Percentiles rank a stretch among this genome's conserved stretches.
These are phyloP conservation scores for Candida vaughaniae DNA, from an alignment of 805 yeast species.

Conservation along the genomic window DNA sequence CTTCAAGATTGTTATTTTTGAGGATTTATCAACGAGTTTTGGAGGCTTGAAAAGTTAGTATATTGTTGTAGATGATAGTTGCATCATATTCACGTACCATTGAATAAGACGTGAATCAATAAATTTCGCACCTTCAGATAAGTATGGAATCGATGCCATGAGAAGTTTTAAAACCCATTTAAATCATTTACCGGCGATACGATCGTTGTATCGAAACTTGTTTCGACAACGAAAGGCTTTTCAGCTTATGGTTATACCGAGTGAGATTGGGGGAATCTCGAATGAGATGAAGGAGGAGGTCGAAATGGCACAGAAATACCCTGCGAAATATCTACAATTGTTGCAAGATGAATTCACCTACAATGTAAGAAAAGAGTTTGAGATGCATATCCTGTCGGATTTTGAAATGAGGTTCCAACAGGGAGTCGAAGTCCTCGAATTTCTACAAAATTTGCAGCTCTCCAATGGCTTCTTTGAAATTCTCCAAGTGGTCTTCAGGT, in stretches of 20 bases:
- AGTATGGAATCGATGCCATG: slow-evolving; percentile 1
- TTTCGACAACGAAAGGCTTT: slow-evolving; percentile 6
- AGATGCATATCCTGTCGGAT: background rate
- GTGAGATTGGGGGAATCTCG: background rate
- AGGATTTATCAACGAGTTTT: background rate
- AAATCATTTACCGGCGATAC: slow-evolving; percentile 5
- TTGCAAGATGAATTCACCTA: slow-evolving; percentile 7
- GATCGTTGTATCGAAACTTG: slow-evolving; percentile 13
- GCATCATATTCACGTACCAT: slow-evolving; percentile 6
- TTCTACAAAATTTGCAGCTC: background rate
- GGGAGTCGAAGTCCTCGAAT: background rate
- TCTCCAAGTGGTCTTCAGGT: background rate
- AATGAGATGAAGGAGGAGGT: slow-evolving; percentile 1
- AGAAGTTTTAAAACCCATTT: slow-evolving; percentile 2
- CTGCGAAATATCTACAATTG: slow-evolving; percentile 5
- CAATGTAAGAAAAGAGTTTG: slow-evolving; percentile 5
- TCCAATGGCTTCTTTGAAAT: background rate
- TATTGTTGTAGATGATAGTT: background rate
- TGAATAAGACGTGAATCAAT: too few species aligned
- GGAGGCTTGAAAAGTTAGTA: slow-evolving; percentile 11
- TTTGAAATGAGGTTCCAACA: background rate
- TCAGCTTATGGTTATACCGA: background rate
- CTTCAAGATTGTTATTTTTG: slow-evolving; percentile 27
- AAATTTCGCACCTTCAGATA: slow-evolving; percentile 5
- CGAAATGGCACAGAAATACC: slow-evolving; percentile 6